phyloP scores from a whole-genome alignment of 2,329 filamentous ascomycete species.

The Plectosphaerella cucumerina region DNA sequence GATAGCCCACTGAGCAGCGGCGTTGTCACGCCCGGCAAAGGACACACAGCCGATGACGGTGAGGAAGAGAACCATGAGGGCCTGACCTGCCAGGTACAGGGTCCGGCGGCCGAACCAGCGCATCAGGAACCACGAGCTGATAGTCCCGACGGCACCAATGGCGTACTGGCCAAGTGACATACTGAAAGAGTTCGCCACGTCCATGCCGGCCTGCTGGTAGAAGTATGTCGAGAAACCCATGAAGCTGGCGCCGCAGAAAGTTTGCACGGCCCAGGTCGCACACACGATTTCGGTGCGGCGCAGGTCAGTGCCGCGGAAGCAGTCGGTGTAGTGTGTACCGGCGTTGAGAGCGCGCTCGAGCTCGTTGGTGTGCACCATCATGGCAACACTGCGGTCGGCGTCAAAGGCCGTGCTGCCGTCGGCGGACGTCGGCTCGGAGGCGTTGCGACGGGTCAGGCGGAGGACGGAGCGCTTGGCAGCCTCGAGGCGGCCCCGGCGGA shows the following conservation, averaged over 20 bases:
- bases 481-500: conserved; percentile 32
- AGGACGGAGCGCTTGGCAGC: conserved; percentile 33
- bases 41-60: conserved; percentile 37
- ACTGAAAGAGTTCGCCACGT: conserved; percentile 29
- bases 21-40: conserved; percentile 37
- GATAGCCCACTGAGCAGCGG: conserved; percentile 41
- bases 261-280: conserved; percentile 33
- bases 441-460: conserved; percentile 30
- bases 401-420: conserved; percentile 22
- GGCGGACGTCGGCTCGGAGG: conserved; percentile 7
- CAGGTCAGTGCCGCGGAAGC: conserved; percentile 41
- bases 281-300: conserved; percentile 41
- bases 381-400: conserved; percentile 37
- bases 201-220: conserved; percentile 37
- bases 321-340: conserved; percentile 40
- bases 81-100: conserved; percentile 38
- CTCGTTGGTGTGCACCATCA: conserved; percentile 49
- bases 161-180: conserved; percentile 37
- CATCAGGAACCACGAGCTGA: conserved; percentile 41
- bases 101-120: conserved; percentile 37
- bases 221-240: conserved; percentile 32
- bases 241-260: conserved; percentile 32
- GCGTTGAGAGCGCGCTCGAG: conserved; percentile 32
- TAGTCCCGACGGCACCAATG: conserved; percentile 39
- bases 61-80: conserved; percentile 31